phyloP scores from a whole-genome alignment of 805 yeast genomes.

The Zygosaccharomyces pseudorouxii region DNA sequence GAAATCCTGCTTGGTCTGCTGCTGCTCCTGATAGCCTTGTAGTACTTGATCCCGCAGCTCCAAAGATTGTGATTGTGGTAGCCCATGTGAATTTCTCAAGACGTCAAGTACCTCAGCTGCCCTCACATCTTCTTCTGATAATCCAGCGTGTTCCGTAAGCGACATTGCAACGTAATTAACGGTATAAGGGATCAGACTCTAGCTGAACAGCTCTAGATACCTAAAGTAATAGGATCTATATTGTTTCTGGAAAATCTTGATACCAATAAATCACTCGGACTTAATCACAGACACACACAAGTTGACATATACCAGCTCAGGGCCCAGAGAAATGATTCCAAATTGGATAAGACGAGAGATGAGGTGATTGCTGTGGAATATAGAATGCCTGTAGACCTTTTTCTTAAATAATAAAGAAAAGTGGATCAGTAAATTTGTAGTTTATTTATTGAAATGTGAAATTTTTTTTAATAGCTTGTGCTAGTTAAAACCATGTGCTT shows the following conservation, averaged over 20 bases:
- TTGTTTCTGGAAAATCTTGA: too few relatives aligned
- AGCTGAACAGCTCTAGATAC: too few relatives aligned
- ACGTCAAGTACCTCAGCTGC: slow-evolving; percentile 30
- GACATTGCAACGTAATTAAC: not conserved
- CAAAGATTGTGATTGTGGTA: not conserved
- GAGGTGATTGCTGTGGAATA: too few relatives aligned
- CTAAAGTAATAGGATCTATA: too few relatives aligned
- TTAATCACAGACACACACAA: too few relatives aligned
- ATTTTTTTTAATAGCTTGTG: not conserved
- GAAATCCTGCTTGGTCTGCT: not conserved
- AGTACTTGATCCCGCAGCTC: not conserved
- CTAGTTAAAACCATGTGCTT: not conserved
- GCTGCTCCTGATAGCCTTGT: not conserved
- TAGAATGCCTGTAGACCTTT: not conserved
- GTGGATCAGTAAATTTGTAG: not conserved
- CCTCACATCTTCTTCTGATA: slow-evolving; percentile 27
- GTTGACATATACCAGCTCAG: too few relatives aligned
- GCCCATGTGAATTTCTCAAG: slow-evolving; percentile 20
- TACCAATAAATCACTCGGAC: too few relatives aligned
- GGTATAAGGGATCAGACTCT: too few relatives aligned
- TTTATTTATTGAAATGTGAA: not conserved
- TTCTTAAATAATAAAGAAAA: not conserved
- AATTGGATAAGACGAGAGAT: too few relatives aligned
- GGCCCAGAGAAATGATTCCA: too few relatives aligned
- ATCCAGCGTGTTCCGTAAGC: slow-evolving; percentile 6